Evolutionary conservation across 768 basidiomycete species (phyloP), one percentile per base, ranked within the genome.

Genomic region (Tylopilus sp.): DNA sequence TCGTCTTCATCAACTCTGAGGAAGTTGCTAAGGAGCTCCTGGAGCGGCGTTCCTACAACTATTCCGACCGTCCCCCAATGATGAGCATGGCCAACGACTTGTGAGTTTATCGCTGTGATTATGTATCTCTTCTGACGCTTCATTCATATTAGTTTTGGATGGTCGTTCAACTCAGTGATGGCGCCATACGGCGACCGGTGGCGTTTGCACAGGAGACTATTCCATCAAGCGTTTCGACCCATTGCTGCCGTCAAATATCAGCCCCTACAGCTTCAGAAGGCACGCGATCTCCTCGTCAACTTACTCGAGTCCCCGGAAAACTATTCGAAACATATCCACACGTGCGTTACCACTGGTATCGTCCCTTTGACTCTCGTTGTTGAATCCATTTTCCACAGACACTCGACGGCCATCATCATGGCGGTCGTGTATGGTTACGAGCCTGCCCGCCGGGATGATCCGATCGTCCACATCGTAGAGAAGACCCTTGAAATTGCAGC

Each of bases 11-110:
- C 37, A 78, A 73, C 54, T 75, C 76, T 2, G 57, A 67, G 44
- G 65, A 73, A 22, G 67, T 72, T 11, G 67, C 70, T 10, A 66
- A 57, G 21, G 77, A 79, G n/a, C 64, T 80, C 19, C 67, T 80
- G 17, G 76, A 79, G 28, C 72, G 71, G 30, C 71, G 76, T 7
- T 77, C 78, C 7, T 61, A 69, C 47, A 74, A 72, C 29, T 78
- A 78, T 56, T 76, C 78, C 4, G 78, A 77, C 53, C 65, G 78
- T 4, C 75, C 75, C 19, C 53, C 48, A 14, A 55, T 65, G 10
- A 46, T 68, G 17, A 50, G 57, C 14, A 58, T 69, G 61, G 62
- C 62, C 10, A 70, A 60, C 40, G 68, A 68, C 45, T 68, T 68
- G 67, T 68, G 45, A 55, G 66, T 41, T 8, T 3, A 8, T 36